Evolutionary conservation across 2,329 filamentous ascomycete genomes (phyloP).

Genomic region (Cladosporium sp.): DNA sequence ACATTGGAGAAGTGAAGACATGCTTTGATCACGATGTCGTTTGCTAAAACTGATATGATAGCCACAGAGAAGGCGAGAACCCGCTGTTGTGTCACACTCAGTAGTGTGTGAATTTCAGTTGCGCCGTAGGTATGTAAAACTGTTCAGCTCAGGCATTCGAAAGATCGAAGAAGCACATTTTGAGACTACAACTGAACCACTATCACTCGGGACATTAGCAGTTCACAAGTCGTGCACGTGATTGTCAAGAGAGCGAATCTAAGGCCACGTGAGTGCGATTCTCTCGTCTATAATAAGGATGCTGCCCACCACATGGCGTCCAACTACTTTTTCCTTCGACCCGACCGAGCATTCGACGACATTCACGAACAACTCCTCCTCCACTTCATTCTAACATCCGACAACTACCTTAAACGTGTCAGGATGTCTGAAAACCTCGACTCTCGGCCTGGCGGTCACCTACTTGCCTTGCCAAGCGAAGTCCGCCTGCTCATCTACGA

Average conservation of each 20-base stretch:
- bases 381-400: background rate
- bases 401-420: background rate
- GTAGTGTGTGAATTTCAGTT: background rate
- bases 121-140: background rate
- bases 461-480: background rate
- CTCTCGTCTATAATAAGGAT: background rate
- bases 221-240: background rate
- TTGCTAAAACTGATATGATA: no score
- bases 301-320: background rate
- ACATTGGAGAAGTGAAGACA: background rate
- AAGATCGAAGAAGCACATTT: background rate
- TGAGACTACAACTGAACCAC: background rate
- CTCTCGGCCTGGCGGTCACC: background rate
- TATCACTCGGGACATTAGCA: background rate
- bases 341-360: background rate
- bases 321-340: background rate
- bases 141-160: background rate
- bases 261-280: background rate
- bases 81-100: no score
- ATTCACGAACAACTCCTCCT: background rate
- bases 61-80: no score
- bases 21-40: no score
- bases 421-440: background rate
- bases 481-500: background rate
- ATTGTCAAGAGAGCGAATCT: background rate